Evolutionary conservation across 805 yeast species (phyloP), one percentile per base, ranked within the genome.

Genomic region (Cyberlindnera maritima): DNA sequence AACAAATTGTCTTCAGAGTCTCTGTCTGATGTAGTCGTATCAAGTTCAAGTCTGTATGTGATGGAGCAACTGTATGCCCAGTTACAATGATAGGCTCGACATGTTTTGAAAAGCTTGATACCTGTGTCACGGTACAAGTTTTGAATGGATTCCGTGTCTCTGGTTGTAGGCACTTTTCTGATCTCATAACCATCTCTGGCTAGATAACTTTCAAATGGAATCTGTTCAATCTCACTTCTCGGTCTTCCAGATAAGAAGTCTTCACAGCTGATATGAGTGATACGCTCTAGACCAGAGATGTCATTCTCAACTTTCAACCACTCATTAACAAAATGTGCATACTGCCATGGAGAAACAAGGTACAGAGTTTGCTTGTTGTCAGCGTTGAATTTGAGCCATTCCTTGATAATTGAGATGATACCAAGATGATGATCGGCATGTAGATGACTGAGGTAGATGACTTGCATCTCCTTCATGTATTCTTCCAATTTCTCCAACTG

Each of bases 391-490:
- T 58, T 48, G 39, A 65, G 60, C 96, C 97, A 91, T 53, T 79
- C 80, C 33, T 73, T 71, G 23, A 94, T 71, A 3, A 94, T 64
- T 5, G 88, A 76, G 9, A 85, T 68, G 5, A 87, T 72, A 0
- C 99, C 99, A 36, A 94, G 68, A 64, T 92, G 97, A 63, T 94
- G 99, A 63, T 94, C 99, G 0, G 98, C 99, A 66, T 94, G 99
- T 57, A 92, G 71, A 70, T 94, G 99, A 56, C 96, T 85, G 44
- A 94, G 69, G 58, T 79, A 87, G 18, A 92, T 69, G 44, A 88
- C 48, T 28, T 76, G 69, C 47, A 91, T 66, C 57, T 91, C 95
- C 35, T 66, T 54, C 52, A 91, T 72, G 2, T 85, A 65, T 19
- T 61, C 59, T 2, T 59, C 57, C 2, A 71, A 52, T 15, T 74